phyloP scores from a whole-genome alignment of 768 basidiomycete genomes.

The Suillus americanus region DNA sequence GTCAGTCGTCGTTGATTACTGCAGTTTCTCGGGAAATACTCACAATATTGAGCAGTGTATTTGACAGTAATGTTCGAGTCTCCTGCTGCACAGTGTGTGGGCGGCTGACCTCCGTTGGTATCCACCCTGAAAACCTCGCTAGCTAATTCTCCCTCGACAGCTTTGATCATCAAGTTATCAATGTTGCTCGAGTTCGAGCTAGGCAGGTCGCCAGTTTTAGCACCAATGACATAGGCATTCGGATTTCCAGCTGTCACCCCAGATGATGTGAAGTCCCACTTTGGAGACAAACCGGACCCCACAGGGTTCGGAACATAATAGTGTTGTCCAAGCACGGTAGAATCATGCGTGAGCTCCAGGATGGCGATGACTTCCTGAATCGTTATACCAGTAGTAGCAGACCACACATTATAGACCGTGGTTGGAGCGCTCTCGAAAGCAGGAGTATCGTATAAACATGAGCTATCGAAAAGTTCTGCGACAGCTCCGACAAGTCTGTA shows the following conservation, averaged over 20 bases:
- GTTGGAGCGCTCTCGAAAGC: conserved; percentile 32
- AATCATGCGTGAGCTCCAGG: conserved; percentile 11
- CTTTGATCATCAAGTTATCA: conserved; percentile 55
- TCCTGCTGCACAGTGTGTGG: conserved; percentile 46
- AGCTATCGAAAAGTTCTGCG: conserved; percentile 56
- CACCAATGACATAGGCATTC: conserved; percentile 47
- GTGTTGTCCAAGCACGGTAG: conserved; percentile 46
- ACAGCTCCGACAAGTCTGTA: conserved; percentile 47
- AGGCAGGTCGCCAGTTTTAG: conserved; percentile 40
- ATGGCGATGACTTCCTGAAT: conserved; percentile 15
- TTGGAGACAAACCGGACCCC: conserved; percentile 43
- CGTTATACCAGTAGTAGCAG: conserved; percentile 18
- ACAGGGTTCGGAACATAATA: conserved; percentile 54
- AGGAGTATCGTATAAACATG: conserved; percentile 41
- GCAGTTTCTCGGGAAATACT: conserved; percentile 19
- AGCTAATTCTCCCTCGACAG: conserved; percentile 48
- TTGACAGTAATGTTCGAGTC: conserved; percentile 44
- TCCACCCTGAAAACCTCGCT: conserved; percentile 50
- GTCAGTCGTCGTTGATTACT: neutral
- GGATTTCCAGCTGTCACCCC: conserved; percentile 39
- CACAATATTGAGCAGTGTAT: conserved; percentile 54
- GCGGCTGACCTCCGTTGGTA: conserved; percentile 55
- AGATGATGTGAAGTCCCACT: conserved; percentile 56
- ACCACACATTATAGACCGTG: conserved; percentile 32
- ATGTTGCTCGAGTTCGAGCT: conserved; percentile 48